Evolutionary conservation across 2,329 filamentous ascomycete species (phyloP).

Genomic region (Botryosphaeria agaves): DNA sequence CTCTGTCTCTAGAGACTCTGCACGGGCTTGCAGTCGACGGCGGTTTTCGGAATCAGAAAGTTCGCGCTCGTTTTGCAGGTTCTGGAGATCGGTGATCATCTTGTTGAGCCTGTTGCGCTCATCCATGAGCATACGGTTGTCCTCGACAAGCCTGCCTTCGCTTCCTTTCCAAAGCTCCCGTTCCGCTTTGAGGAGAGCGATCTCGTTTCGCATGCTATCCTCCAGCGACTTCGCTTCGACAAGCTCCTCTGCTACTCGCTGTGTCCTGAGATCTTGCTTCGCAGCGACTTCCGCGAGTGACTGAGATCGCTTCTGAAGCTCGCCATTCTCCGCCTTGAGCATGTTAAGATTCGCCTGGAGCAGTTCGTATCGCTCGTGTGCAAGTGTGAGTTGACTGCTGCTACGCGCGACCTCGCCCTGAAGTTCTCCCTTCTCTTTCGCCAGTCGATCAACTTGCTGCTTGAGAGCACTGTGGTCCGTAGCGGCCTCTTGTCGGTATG

Average conservation of each 20-base stretch:
- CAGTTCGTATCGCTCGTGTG: slow-evolving; percentile 74
- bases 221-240: slow-evolving; percentile 67
- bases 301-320: slow-evolving; percentile 70
- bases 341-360: slow-evolving; percentile 75
- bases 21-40: slow-evolving; percentile 59
- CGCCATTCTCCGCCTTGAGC: slow-evolving; percentile 67
- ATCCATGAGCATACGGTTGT: slow-evolving; percentile 70
- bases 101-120: slow-evolving; percentile 74
- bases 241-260: slow-evolving; percentile 85
- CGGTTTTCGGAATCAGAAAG: slow-evolving; percentile 66
- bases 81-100: slow-evolving; percentile 70
- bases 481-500: slow-evolving; percentile 70
- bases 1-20: slow-evolving; percentile 67
- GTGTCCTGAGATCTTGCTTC: slow-evolving; percentile 76
- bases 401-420: slow-evolving; percentile 68
- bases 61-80: slow-evolving; percentile 80
- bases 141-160: slow-evolving; percentile 70
- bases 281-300: slow-evolving; percentile 64
- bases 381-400: slow-evolving; percentile 64
- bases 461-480: slow-evolving; percentile 69
- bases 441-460: slow-evolving; percentile 66
- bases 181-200: slow-evolving; percentile 83
- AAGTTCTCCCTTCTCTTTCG: slow-evolving; percentile 64
- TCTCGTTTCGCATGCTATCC: slow-evolving; percentile 81
- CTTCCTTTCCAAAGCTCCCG: slow-evolving; percentile 92